Base-by-base conservation (phyloP, 2,329 filamentous ascomycete species). In the Aspergillus uvarum region DNA sequence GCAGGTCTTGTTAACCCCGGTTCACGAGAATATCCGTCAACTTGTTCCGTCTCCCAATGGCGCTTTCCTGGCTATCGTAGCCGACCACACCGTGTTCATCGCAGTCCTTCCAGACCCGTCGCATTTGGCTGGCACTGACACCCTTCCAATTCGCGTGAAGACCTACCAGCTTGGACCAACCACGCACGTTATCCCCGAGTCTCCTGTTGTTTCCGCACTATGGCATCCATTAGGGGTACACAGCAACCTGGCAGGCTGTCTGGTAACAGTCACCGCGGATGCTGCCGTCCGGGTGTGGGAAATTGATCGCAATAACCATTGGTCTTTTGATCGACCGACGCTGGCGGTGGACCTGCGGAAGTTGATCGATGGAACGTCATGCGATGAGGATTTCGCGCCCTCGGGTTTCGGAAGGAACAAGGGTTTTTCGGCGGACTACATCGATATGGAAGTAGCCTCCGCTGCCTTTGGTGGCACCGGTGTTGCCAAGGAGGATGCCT, bases 391-490 rank as follows among this genome's bases (percentile, higher is more conserved):
- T 73, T 91, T 96, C 71, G 83, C 87, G 32, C 91, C 91, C 5
- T 91, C 90, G 1, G 85, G 84, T 21, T 88, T 88, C 63, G 85
- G 88, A 7, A 89, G 87, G 48, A 92, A 87, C 72, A 91, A 89
- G 67, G 89, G 87, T 10, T 98, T 96, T 69, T 96, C 92, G 0
- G 90, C 92, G 0, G 93, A 98, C 73, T 86, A 86, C 1, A 88
- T 96, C 60, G 93, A 98, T 72, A 96, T 99, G 89, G 91, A 97
- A 71, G 92, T 96, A 22, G 92, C 92, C 4, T 89, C 93, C 2
- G 92, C 93, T 54, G 91, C 88, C 72, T 99, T 99, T 78, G 94
- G 92, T 14, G 92, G 92, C 26, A 80, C 74, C 54, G 85, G 83
- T 10, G 79, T 75, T 58, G 80, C 83, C 56, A 83, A 82, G 42